Evolutionary conservation across 805 yeast genomes (phyloP), one percentile per base, ranked within the genome.

Genomic region (Ogataea nitratoaversa): DNA sequence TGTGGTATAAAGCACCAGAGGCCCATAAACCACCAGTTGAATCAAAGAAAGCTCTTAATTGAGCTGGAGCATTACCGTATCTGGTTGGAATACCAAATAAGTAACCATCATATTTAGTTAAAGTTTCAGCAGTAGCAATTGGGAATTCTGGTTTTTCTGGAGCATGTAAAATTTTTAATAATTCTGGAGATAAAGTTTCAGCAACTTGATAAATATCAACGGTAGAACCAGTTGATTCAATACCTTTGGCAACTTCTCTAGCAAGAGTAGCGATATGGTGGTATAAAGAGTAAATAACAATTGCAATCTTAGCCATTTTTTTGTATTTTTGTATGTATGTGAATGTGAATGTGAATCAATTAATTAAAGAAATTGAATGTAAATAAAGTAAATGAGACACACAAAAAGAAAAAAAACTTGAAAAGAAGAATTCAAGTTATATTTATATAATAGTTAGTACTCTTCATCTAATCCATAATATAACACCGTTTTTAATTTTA

Each of bases 61-160:
- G 95, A 36, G 87, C 83, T 40, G 95, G 91, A 65, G 72, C 65
- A 61, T 72, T 76, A 65, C 96, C 96, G 60, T 67, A 88, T 66
- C 95, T 79, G 41, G 95, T 84, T 55, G 95, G 95, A 52, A 84
- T 62, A 59, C 96, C 96, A 53, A 88, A 84, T 49, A 89, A 50
- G 68, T 83, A 78, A 34, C 90, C 95, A 58, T 89, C 95, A 69
- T 81, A 84, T 48, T 71, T 66, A 3, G 65, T 58, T 50, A 88
- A 70, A 16, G 78, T 72, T 17, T 76, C 83, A 19, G 27, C 19
- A 13, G 84, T 70, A 37, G 86, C 86, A 54, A 76, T 67, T 50
- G 93, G 90, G 24, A 50, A 42, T 47, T 68, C 67, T 41, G 84
- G 79, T 60, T 78, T 79, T 38, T 75, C 70, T 36, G 86, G 79